Evolutionary conservation across 371 early-diverging fungal genomes (phyloP), one percentile per base, ranked within the genome.

Genomic region (Parasitella parasitica): DNA sequence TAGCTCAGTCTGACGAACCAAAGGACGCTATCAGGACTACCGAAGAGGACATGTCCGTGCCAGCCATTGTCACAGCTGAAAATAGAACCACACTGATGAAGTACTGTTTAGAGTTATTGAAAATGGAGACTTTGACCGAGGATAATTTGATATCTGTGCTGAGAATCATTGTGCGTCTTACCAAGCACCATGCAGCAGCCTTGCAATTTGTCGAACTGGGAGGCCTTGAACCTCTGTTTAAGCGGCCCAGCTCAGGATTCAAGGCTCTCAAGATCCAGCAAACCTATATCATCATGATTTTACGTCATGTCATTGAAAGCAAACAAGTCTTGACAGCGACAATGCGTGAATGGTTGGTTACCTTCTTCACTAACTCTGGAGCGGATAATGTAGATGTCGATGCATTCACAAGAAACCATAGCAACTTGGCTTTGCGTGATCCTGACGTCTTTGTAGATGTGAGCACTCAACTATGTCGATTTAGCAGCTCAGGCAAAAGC

Each of bases 231-330:
- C 51, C 78, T 16, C 66, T 91, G 2, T 79, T 91, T 57, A 71
- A 70, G 18, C 58, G 75, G 4, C 63, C 70, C 22, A 69, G 76
- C 8, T 53, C 48, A 8, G 70, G 72, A 16, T 64, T 84, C 24
- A 76, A 81, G n/a, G 68, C 67, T 1, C 83, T 89, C 50, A 76
- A 77, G 26, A 81, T 87, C 1, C 88, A 90, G 51, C 87, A 83
- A 56, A 71, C 83, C 5, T 77, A 90, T 50, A 79, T 85, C 24
- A 70, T 89, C 38, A 87, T 94, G 68, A 87, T 96, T 16, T 64
- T 96, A 50, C 84, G 96, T 7, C 93, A 96, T 59, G 75, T 90
- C 3, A 78, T 94, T 46, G 97, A 97, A 71, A 77, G 84, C 54
- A 59, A 76, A 11, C 61, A 66, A 0, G 80, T 91, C 0, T 60